Conservation (phyloP, 768 basidiomycete species). For the Mrakia hoshinonis region DNA sequence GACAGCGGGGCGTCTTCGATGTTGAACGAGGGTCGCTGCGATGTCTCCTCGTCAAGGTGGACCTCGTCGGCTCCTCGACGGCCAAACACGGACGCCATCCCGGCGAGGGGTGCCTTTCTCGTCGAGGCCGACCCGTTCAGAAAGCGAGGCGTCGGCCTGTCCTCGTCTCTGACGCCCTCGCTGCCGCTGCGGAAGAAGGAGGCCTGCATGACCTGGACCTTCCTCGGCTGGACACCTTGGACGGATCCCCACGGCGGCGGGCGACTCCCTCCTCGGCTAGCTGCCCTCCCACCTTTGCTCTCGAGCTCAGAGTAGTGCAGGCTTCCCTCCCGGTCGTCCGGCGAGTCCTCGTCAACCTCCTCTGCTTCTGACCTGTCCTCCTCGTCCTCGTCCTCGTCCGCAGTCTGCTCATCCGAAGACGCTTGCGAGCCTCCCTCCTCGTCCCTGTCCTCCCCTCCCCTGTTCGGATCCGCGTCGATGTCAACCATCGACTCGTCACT, state of each 20-base stretch:
- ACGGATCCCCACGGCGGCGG: conserved; percentile 57
- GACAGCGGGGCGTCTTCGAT: conserved; percentile 59
- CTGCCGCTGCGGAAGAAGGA: conserved; percentile 52
- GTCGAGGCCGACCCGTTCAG: background rate
- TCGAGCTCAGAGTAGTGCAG: conserved; percentile 14
- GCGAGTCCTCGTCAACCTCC: conserved; percentile 30
- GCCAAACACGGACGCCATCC: background rate
- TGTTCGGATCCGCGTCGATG: conserved; percentile 3
- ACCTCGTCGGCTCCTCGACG: background rate
- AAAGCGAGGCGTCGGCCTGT: background rate
- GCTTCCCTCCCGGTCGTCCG: conserved; percentile 30
- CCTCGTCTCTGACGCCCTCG: background rate
- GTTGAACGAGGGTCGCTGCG: conserved; percentile 66
- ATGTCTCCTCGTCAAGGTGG: background rate
- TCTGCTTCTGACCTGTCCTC: conserved; percentile 22
- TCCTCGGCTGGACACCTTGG: conserved; percentile 70
- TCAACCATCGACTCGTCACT: conserved; percentile 11
- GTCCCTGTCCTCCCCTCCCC: background rate
- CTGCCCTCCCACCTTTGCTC: conserved; percentile 20
- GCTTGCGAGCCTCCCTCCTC: background rate
- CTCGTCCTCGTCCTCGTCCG: conserved; percentile 24
- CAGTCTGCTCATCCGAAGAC: background rate
- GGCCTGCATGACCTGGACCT: conserved; percentile 88
- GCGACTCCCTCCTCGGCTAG: background rate
- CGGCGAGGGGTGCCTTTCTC: background rate